These are phyloP conservation scores for Cyclotella sp. DNA, from an alignment of 108 stramenopile species.

Conservation along the genomic window DNA sequence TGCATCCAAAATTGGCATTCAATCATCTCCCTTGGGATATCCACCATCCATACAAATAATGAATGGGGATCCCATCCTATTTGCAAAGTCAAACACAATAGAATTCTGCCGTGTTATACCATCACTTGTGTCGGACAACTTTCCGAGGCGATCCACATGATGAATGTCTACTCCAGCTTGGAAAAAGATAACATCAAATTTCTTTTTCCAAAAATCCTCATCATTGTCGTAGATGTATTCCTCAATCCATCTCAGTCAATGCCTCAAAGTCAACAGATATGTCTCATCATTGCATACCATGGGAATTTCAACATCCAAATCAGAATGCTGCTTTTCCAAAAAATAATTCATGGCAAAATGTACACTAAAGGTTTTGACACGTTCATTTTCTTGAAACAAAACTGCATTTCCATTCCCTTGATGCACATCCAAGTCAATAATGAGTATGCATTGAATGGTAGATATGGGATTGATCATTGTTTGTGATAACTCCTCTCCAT, in stretches of 20 bases:
- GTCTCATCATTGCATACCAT: conserved; percentile 73
- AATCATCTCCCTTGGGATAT: conserved; percentile 74
- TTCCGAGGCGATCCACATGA: conserved; percentile 81
- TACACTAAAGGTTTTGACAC: conserved; percentile 82
- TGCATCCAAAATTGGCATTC: conserved; percentile 75
- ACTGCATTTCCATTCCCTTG: conserved; percentile 94
- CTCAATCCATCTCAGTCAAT: conserved; percentile 74
- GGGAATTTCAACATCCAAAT: conserved; percentile 85
- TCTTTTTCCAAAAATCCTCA: conserved; percentile 18
- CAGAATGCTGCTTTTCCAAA: conserved; percentile 76
- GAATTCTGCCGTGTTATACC: conserved; percentile 73
- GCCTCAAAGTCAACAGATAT: conserved; percentile 69
- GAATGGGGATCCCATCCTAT: conserved; percentile 57
- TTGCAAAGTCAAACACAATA: conserved; percentile 58
- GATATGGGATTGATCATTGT: background rate
- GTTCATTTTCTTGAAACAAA: conserved; percentile 65
- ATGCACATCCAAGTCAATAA: conserved; percentile 94
- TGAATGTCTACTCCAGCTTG: conserved; percentile 90
- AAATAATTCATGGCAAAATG: conserved; percentile 88
- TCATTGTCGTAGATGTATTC: conserved; percentile 34
- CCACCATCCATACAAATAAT: conserved; percentile 91
- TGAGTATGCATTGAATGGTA: conserved; percentile 63
- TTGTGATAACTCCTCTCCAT: conserved; percentile 33
- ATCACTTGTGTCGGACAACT: conserved; percentile 60
- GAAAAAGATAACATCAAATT: conserved; percentile 81